A percentile compares a stretch with the other conserved stretches of the same genome.
These are phyloP conservation scores for Waltiozyma sp. DNA, from an alignment of 1,139 yeast species.

Conservation along the genomic window DNA sequence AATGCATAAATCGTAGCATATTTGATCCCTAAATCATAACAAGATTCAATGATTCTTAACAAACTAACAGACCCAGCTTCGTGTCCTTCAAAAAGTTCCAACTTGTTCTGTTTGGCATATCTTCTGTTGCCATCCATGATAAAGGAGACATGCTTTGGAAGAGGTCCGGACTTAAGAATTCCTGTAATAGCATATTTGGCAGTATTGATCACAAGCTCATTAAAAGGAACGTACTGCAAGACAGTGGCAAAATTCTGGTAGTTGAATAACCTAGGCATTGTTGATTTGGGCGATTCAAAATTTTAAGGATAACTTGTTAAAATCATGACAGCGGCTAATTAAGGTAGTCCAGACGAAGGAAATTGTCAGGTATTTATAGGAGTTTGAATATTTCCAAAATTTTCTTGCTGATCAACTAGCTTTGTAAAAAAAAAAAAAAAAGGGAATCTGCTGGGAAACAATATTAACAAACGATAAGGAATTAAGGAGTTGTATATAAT, in stretches of 20 bases:
- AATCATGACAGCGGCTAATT: neutral
- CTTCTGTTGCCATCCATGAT: slow-evolving; percentile 97
- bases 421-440: too few species aligned
- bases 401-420: too few species aligned
- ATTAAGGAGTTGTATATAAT: neutral
- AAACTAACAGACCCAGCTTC: slow-evolving; percentile 79
- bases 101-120: slow-evolving; percentile 57
- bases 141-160: slow-evolving; percentile 83
- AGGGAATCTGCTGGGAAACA: neutral
- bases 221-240: neutral
- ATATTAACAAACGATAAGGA: too few species aligned
- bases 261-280: neutral
- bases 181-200: slow-evolving; percentile 9
- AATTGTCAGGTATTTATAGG: too few species aligned
- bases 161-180: slow-evolving; percentile 58
- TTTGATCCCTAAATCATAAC: slow-evolving; percentile 51
- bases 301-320: too few species aligned
- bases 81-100: slow-evolving; percentile 78
- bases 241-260: neutral
- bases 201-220: slow-evolving; percentile 1
- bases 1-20: slow-evolving; percentile 88
- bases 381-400: too few species aligned
- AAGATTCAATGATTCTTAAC: slow-evolving; percentile 23
- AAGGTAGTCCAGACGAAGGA: too few species aligned
- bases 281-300: neutral